phyloP scores from a whole-genome alignment of 148 eudicot genomes.

The Rhododendron ferrugineum region DNA sequence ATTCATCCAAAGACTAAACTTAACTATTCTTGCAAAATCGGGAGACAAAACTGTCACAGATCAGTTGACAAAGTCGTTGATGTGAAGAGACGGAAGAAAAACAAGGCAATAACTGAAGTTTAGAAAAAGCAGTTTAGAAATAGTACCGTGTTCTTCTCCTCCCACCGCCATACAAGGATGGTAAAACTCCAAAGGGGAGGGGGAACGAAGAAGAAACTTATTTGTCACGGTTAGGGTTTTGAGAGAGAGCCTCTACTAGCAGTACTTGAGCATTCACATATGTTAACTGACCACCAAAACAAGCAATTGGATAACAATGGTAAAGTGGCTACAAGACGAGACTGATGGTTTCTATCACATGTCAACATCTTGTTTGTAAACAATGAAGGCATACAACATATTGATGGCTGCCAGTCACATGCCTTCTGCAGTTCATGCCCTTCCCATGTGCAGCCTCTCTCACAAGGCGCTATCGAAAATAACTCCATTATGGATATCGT shows the following conservation, averaged over 20 bases:
- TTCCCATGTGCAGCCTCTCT: conserved; percentile 39
- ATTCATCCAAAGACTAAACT: too few species aligned
- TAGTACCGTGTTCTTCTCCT: too few species aligned
- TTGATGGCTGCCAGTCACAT: conserved; percentile 29
- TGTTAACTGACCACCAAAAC: neutral
- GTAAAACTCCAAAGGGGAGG: neutral
- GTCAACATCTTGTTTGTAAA: conserved; percentile 11
- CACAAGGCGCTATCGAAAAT: conserved; percentile 1
- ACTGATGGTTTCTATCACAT: neutral
- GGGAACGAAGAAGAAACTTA: neutral
- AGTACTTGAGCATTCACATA: neutral
- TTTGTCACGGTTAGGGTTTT: neutral
- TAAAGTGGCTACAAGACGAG: conserved; percentile 2
- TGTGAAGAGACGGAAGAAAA: too few species aligned
- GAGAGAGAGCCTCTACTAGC: neutral
- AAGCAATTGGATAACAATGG: neutral
- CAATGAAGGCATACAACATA: conserved; percentile 15
- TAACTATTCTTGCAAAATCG: too few species aligned
- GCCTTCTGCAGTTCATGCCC: conserved; percentile 15
- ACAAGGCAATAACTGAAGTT: too few species aligned
- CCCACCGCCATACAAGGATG: neutral
- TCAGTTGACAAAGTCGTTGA: too few species aligned
- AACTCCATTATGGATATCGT: neutral
- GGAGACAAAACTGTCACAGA: too few species aligned
- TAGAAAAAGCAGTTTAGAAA: too few species aligned